Percentiles rank a stretch among this genome's conserved stretches.
These are phyloP conservation scores for Panaeolus papilionaceus DNA, from an alignment of 768 basidiomycete species.

Conservation along the genomic window DNA sequence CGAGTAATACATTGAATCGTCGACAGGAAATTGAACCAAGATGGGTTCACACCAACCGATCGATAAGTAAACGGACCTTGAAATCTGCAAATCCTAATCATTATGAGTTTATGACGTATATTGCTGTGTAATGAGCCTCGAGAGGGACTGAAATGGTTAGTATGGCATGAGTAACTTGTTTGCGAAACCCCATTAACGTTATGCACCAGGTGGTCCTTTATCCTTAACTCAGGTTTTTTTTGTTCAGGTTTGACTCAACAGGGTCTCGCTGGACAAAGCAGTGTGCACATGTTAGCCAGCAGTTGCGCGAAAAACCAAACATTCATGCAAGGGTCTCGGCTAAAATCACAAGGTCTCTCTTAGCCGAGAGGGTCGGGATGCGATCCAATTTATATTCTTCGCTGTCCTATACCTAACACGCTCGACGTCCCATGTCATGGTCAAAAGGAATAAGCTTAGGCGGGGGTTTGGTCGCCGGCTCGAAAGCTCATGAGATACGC, in stretches of 20 bases:
- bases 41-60: neutral
- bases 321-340: conserved; percentile 13
- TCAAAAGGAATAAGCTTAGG: conserved; percentile 8
- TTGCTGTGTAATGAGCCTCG: neutral
- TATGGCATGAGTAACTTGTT: neutral
- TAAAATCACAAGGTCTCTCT: conserved; percentile 6
- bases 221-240: neutral
- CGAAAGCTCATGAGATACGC: neutral
- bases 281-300: conserved; percentile 2
- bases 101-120: conserved; percentile 5
- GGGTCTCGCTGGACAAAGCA: neutral
- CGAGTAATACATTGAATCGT: neutral
- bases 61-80: neutral
- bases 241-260: neutral
- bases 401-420: neutral
- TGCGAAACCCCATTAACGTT: conserved; percentile 5
- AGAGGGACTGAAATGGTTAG: neutral
- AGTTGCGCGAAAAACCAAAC: neutral
- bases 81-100: conserved; percentile 2
- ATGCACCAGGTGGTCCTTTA: neutral
- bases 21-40: neutral
- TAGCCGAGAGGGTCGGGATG: conserved; percentile 11
- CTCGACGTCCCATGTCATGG: neutral
- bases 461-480: neutral
- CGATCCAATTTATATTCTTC: neutral